These are phyloP conservation scores for Ophiostoma quercus DNA, from an alignment of 2,329 filamentous ascomycete species.

Conservation along the genomic window DNA sequence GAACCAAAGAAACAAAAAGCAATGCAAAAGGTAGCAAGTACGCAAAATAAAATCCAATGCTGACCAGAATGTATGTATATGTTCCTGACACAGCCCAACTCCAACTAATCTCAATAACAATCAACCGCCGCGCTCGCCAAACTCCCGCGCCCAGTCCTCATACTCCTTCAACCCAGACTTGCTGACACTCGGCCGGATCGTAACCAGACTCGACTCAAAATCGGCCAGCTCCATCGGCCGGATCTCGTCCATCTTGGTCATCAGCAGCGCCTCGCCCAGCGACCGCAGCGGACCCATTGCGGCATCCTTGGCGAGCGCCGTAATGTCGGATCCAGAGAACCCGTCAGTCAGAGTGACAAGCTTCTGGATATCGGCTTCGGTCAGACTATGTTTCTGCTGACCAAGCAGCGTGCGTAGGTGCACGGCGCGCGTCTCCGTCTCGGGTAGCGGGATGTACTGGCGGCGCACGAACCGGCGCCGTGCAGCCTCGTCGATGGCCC, in stretches of 20 bases:
- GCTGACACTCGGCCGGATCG: slow-evolving; percentile 85
- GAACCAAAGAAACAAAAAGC: background rate
- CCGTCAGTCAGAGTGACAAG: slow-evolving; percentile 81
- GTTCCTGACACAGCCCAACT: background rate
- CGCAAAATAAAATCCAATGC: background rate
- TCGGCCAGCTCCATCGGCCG: slow-evolving; percentile 76
- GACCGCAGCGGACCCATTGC: slow-evolving; percentile 94
- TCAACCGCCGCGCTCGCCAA: slow-evolving; percentile 83
- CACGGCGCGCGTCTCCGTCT: slow-evolving; percentile 69
- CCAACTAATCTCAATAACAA: background rate
- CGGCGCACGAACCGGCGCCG: slow-evolving; percentile 82
- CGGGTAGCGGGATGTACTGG: slow-evolving; percentile 93
- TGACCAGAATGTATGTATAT: background rate
- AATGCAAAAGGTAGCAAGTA: background rate
- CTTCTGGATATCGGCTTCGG: slow-evolving; percentile 62
- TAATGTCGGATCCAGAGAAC: slow-evolving; percentile 98
- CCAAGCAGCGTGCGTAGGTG: slow-evolving; percentile 76
- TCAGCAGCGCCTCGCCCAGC: slow-evolving; percentile 79
- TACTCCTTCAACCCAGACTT: slow-evolving; percentile 79
- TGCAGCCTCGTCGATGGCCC: slow-evolving; percentile 96
- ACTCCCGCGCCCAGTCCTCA: slow-evolving; percentile 90
- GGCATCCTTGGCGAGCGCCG: slow-evolving; percentile 91
- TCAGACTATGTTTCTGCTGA: slow-evolving; percentile 79
- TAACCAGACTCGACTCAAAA: slow-evolving; percentile 76
- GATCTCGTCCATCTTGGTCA: slow-evolving; percentile 93